Conservation (phyloP, 306 rosid species). For the Senna siamea region DNA sequence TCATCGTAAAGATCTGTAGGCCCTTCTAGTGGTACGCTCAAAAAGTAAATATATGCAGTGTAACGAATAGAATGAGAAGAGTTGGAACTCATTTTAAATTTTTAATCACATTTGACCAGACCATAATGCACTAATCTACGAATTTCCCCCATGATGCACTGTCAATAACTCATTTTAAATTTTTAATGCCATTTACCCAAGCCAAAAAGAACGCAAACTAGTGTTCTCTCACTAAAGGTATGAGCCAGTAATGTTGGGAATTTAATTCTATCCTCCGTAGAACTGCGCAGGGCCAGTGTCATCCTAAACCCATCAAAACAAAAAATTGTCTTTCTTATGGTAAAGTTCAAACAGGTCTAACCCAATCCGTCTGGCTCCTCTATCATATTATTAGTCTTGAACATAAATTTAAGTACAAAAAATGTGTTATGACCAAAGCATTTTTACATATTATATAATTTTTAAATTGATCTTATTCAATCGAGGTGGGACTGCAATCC, state of each 20-base stretch:
- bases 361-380: no score
- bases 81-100: background rate
- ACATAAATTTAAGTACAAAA: no score
- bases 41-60: background rate
- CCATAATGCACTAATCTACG: no score
- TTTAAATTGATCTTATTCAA: no score
- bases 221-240: constrained; percentile 65
- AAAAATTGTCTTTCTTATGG: constrained; percentile 72
- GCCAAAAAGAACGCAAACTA: constrained; percentile 67
- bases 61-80: constrained; percentile 14
- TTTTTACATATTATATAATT: no score
- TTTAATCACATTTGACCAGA: constrained; percentile 21
- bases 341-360: no score
- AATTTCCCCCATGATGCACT: no score
- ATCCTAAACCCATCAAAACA: constrained; percentile 88
- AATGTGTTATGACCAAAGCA: no score
- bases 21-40: constrained; percentile 27
- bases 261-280: constrained; percentile 44
- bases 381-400: no score
- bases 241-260: constrained; percentile 72
- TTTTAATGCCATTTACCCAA: constrained; percentile 41
- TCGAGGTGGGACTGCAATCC: no score
- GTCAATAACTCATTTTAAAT: no score
- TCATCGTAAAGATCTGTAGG: constrained; percentile 4
- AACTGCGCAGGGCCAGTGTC: constrained; percentile 74